Conservation (phyloP, 2,329 filamentous ascomycete species). For the Hymenoscyphus linearis region DNA sequence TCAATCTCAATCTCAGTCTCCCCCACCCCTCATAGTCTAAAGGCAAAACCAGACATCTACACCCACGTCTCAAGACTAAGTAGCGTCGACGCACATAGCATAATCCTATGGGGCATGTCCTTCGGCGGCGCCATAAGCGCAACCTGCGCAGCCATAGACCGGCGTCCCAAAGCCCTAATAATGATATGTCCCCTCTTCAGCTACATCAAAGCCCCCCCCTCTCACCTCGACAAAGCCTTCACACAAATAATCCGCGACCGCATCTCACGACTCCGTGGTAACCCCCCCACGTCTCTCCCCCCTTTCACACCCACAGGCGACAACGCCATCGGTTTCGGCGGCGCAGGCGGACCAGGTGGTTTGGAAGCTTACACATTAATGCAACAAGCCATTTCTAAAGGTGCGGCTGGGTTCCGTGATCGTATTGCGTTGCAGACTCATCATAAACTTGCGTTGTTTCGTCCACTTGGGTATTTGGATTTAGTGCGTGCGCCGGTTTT, state of each 20-base stretch:
- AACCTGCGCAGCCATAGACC: constrained; percentile 35
- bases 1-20: no score
- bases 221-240: no score
- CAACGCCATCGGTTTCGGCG: no score
- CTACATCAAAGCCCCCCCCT: no score
- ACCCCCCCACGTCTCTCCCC: no score
- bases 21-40: no score
- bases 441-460: background rate
- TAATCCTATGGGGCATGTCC: constrained; percentile 35
- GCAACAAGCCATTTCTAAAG: no score
- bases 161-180: constrained; percentile 34
- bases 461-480: background rate
- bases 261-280: no score
- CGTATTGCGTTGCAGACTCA: background rate
- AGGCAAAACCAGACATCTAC: no score
- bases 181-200: constrained; percentile 21
- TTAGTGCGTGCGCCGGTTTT: background rate
- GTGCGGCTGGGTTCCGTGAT: background rate
- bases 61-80: constrained; percentile 23
- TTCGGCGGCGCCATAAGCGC: constrained; percentile 35
- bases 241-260: no score
- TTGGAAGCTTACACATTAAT: background rate
- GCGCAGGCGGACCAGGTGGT: background rate
- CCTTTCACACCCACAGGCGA: no score
- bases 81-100: constrained; percentile 29